These are phyloP conservation scores for Marasmius fiardii DNA, from an alignment of 1,284 basidiomycete species.

Conservation along the genomic window DNA sequence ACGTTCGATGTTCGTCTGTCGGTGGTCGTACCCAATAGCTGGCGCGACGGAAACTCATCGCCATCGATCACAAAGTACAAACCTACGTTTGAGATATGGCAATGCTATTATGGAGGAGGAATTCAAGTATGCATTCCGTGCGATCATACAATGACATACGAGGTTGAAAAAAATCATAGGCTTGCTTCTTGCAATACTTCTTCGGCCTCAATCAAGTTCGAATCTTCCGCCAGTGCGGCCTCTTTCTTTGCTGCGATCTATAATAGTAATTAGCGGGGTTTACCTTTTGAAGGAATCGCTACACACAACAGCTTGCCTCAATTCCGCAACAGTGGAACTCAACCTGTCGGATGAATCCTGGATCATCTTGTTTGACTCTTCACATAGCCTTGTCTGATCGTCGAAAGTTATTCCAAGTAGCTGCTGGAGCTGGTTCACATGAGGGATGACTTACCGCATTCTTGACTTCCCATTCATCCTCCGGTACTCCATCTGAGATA, in stretches of 20 bases:
- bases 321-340: constrained; percentile 57
- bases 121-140: too few species aligned
- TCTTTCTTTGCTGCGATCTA: constrained; percentile 50
- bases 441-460: constrained; percentile 64
- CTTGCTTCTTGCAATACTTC: constrained; percentile 50
- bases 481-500: constrained; percentile 44
- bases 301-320: constrained; percentile 72
- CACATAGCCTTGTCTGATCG: constrained; percentile 63
- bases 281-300: constrained; percentile 9
- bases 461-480: constrained; percentile 79
- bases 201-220: constrained; percentile 58
- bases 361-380: constrained; percentile 83
- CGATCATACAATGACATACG: too few species aligned
- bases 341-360: constrained; percentile 61
- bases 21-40: too few species aligned
- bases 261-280: constrained; percentile 1
- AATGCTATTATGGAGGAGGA: too few species aligned
- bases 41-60: too few species aligned
- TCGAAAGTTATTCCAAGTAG: neutral
- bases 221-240: constrained; percentile 43
- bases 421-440: neutral
- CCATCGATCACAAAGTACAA: too few species aligned
- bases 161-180: constrained; percentile 20
- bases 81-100: too few species aligned
- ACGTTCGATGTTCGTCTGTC: too few species aligned